These are phyloP conservation scores for Physcomitrium patens DNA, from an alignment of 225 moss, liverwort and hornwort species.

Conservation along the genomic window DNA sequence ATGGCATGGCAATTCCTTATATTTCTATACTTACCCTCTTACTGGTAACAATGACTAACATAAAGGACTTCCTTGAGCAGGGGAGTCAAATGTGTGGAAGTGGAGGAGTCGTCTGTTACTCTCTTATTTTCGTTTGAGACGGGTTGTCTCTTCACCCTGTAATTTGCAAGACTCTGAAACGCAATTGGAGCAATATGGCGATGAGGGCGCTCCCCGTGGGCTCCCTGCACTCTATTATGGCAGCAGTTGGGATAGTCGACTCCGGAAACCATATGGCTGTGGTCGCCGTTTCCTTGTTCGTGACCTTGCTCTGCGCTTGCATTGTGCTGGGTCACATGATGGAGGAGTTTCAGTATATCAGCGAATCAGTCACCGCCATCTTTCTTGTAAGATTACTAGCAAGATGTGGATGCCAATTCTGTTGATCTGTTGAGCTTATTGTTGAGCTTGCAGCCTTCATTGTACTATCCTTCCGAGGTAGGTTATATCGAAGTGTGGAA, in stretches of 20 bases:
- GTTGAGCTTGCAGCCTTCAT: background rate
- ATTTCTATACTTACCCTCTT: too few relatives aligned
- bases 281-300: conserved; percentile 72
- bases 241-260: conserved; percentile 34
- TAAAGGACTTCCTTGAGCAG: too few relatives aligned
- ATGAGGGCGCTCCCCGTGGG: conserved; percentile 30
- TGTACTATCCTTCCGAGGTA: background rate
- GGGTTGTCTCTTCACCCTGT: too few relatives aligned
- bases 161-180: background rate
- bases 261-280: conserved; percentile 66
- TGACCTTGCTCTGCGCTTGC: conserved; percentile 79
- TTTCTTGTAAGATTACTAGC: conserved; percentile 42
- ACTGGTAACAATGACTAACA: too few relatives aligned
- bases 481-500: background rate
- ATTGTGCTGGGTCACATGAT: conserved; percentile 80
- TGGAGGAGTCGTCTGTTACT: too few relatives aligned
- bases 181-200: conserved; percentile 23
- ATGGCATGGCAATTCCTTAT: too few relatives aligned
- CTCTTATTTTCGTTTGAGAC: too few relatives aligned
- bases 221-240: conserved; percentile 32
- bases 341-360: conserved; percentile 82
- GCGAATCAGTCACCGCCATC: conserved; percentile 82
- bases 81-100: too few relatives aligned
- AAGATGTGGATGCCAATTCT: background rate
- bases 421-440: background rate